Percentiles rank a stretch among this genome's conserved stretches.
Evolutionary conservation across 1,284 basidiomycete species (phyloP).

Genomic region (Austroboletus niveus): DNA sequence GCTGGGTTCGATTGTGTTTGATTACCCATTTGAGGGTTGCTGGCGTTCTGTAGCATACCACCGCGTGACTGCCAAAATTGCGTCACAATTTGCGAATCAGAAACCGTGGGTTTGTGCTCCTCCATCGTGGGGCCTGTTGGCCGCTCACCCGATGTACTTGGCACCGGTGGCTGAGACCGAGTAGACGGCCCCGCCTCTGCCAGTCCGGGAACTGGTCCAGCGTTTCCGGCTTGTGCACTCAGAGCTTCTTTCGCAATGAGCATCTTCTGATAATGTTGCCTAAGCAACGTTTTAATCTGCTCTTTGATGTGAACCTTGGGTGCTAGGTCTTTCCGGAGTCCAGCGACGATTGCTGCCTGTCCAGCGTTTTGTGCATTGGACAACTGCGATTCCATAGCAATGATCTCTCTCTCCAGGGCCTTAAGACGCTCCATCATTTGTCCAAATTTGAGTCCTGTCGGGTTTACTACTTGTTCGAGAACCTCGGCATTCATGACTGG

Average conservation of each 20-base stretch:
- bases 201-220: slow-evolving; percentile 2
- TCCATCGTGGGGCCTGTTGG: slow-evolving; percentile 10
- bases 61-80: slow-evolving; percentile 32
- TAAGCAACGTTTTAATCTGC: slow-evolving; percentile 17
- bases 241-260: slow-evolving; percentile 10
- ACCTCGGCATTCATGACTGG: slow-evolving; percentile 5
- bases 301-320: slow-evolving; percentile 2
- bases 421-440: slow-evolving; percentile 26
- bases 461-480: slow-evolving; percentile 17
- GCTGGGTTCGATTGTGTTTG: slow-evolving; percentile 11
- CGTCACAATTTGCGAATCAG: slow-evolving; percentile 21
- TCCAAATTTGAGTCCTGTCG: slow-evolving; percentile 14
- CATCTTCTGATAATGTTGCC: slow-evolving; percentile 16
- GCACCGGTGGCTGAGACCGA: slow-evolving; percentile 7
- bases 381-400: slow-evolving; percentile 10
- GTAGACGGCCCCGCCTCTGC: slow-evolving; percentile 10
- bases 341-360: slow-evolving; percentile 12
- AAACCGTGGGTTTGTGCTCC: slow-evolving; percentile 19
- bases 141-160: slow-evolving; percentile 7
- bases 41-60: slow-evolving; percentile 7
- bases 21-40: slow-evolving; percentile 4
- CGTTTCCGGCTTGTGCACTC: slow-evolving; percentile 2
- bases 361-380: slow-evolving; percentile 14
- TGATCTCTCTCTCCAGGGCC: slow-evolving; percentile 17
- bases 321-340: slow-evolving; percentile 11